Evolutionary conservation across 495 filamentous ascomycete genomes (phyloP), one percentile per base, ranked within the genome.

Genomic region (Xylaria curta): DNA sequence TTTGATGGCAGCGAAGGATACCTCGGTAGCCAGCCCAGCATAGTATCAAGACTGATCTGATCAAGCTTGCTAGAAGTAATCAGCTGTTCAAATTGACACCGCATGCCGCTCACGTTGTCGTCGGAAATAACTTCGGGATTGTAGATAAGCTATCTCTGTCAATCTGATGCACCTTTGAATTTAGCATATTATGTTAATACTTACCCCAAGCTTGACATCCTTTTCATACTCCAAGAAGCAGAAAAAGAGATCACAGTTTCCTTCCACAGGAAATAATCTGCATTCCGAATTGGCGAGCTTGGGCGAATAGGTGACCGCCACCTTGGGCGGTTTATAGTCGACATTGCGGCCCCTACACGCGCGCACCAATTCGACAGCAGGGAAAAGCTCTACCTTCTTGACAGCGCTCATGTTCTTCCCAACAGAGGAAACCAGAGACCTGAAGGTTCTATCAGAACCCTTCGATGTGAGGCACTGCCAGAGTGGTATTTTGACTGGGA

Each of bases 141-240:
- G 28, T 59, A 59, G 17, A 59, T 59, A 21, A 59, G 15, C 54
- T 59, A 21, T 59, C 54, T 21, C 13, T 21, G 21, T 59, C 28
- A 59, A 21, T 59, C 10, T 17, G 9, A 28, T 33, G 9, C 4
- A 7, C 24, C 0, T 31, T 13, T 33, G 4, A 59, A 1, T 36
- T 10, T 8, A 21, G 15, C 28, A 9, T 13, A 36, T 12, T 28
- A 3, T 9, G 12, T 31, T 4, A 8, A 12, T 3, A 17, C 54
- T 59, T 33, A 59, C 54, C 54, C 54, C 54, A 31, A 59, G 54
- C 54, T 59, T 59, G 24, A 59, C 54, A 36, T 59, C 54, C 31
- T 21, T 19, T 21, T 59, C 54, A 36, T 59, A 59, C 17, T 59
- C 54, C 31, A 59, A 36, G 54, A 59, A 59, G 26, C 54, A 59